Percentiles rank a stretch among this genome's conserved stretches.
These are phyloP conservation scores for Melanogaster broomeanus DNA, from an alignment of 768 basidiomycete species.

Conservation along the genomic window DNA sequence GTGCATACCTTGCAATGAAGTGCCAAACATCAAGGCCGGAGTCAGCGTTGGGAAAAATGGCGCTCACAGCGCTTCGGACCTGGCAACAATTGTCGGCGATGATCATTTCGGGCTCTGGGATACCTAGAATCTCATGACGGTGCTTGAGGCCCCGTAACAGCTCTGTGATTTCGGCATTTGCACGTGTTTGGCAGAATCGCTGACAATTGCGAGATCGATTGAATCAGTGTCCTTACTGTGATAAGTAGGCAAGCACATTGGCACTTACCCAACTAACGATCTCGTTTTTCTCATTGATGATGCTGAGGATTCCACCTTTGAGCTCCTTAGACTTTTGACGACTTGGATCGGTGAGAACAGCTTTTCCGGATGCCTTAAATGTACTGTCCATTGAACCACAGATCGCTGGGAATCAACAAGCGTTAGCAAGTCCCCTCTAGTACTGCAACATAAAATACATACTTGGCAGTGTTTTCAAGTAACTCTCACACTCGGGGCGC, in stretches of 20 bases:
- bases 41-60: neutral
- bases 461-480: neutral
- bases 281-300: constrained; percentile 16
- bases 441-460: too few relatives aligned
- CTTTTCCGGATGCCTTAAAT: constrained; percentile 18
- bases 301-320: constrained; percentile 14
- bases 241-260: neutral
- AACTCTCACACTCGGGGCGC: neutral
- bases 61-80: constrained; percentile 2
- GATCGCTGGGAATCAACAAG: constrained; percentile 1
- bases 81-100: constrained; percentile 25
- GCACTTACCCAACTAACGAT: constrained; percentile 14
- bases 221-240: neutral
- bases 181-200: constrained; percentile 14
- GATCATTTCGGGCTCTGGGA: constrained; percentile 10
- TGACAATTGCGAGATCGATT: neutral
- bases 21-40: constrained; percentile 20
- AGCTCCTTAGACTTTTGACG: neutral
- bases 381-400: constrained; percentile 15
- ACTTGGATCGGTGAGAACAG: neutral
- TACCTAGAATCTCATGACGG: constrained; percentile 4
- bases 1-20: constrained; percentile 14
- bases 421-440: too few relatives aligned
- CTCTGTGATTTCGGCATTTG: constrained; percentile 14
- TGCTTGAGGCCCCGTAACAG: constrained; percentile 10